Evolutionary conservation across 495 filamentous ascomycete genomes (phyloP), one percentile per base, ranked within the genome.

Genomic region (Lichina pygmaea): DNA sequence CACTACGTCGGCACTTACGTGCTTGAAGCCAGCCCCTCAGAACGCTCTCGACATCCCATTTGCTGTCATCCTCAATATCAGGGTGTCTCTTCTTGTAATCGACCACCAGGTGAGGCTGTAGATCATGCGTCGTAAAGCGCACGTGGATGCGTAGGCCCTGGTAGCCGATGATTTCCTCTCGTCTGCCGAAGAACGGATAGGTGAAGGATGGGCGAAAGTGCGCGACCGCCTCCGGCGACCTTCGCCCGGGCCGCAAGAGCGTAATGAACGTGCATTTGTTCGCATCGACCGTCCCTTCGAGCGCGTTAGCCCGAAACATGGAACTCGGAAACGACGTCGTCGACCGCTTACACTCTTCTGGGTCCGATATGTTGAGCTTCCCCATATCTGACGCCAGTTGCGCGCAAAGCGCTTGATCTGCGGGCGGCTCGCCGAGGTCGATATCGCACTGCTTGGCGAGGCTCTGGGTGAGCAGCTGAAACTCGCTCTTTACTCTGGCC

Each of bases 141-240:
- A 99, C 57, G 38, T 75, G 66, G 50, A 95, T 73, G 42, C 73
- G 69, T 46, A 93, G 63, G 31, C 71, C 70, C 51, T 79, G 73
- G 60, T 95, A 93, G 17, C 89, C 89, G 51, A 93, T 86, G 44
- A 99, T 86, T 12, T 63, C 65, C 61, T 99, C 84, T 0, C 82
- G 75, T 12, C 94, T 77, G 54, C 84, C 86, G 53, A 94, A 95
- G 46, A 99, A 79, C 0, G 78, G 62, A 57, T 93, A 93, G 15
- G 85, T 93, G 58, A 86, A 89, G 52, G 69, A 70, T 2, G 89
- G 89, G 47, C 81, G 68, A 60, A 95, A 94, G 45, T 65, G 67
- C 15, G 66, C 64, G 33, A 78, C 53, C 5, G 68, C 71, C 52
- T 71, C 70, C 15, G 70, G 62, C 47, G 66, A 68, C 34, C 63